These are phyloP conservation scores for Echites panduratus DNA, from an alignment of 257 asterid genomes.

Conservation along the genomic window DNA sequence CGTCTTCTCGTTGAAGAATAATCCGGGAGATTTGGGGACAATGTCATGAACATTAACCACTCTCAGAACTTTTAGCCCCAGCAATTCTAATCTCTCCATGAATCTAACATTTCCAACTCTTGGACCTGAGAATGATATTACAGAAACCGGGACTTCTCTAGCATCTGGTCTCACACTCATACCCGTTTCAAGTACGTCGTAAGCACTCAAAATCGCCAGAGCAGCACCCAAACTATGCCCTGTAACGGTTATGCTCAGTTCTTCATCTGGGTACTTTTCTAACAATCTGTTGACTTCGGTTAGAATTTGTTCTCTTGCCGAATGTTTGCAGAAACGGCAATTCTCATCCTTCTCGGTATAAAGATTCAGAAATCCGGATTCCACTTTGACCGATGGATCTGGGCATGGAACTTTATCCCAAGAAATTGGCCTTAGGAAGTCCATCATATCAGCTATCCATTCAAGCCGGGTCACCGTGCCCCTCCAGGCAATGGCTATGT, in stretches of 20 bases:
- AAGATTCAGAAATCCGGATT: conserved; percentile 29
- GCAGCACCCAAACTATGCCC: conserved; percentile 32
- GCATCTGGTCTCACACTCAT: conserved; percentile 8
- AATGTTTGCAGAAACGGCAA: conserved; percentile 26
- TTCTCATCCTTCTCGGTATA: conserved; percentile 21
- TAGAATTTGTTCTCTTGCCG: conserved; percentile 27
- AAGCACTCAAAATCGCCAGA: conserved; percentile 26
- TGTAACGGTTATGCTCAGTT: conserved; percentile 23
- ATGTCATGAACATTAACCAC: conserved; percentile 45
- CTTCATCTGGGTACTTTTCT: conserved; percentile 17
- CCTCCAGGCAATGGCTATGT: conserved; percentile 41
- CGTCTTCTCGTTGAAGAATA: conserved; percentile 32
- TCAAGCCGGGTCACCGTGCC: conserved; percentile 47
- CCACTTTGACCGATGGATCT: conserved; percentile 22
- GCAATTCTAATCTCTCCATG: conserved; percentile 27
- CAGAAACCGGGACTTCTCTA: conserved; percentile 27
- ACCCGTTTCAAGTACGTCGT: conserved; percentile 26
- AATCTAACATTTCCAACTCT: conserved; percentile 51
- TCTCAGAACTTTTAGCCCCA: conserved; percentile 44
- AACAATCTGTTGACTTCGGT: conserved; percentile 22
- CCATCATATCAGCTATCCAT: conserved; percentile 39
- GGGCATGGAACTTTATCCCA: conserved; percentile 29
- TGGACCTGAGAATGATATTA: conserved; percentile 44
- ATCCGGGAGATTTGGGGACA: conserved; percentile 47
- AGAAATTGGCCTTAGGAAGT: conserved; percentile 27